These are phyloP conservation scores for Aspergillus transmontanensis DNA, from an alignment of 2,329 filamentous ascomycete species.

Conservation along the genomic window DNA sequence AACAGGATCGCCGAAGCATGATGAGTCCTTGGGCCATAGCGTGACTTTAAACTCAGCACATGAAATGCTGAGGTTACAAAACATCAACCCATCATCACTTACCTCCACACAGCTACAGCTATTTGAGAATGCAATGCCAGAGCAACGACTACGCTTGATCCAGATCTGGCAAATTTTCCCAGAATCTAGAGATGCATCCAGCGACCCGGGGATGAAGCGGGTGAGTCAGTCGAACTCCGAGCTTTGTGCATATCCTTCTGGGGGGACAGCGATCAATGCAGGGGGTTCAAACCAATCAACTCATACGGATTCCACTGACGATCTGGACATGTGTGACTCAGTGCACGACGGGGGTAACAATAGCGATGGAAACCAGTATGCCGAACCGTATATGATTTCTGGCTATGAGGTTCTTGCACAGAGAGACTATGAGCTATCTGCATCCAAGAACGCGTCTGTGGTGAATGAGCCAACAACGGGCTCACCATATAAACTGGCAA, in stretches of 20 bases:
- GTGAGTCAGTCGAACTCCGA: background rate
- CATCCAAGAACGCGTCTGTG: constrained; percentile 12
- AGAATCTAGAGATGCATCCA: constrained; percentile 7
- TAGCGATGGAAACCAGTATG: constrained; percentile 45
- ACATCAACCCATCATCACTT: constrained; percentile 68
- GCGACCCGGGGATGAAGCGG: background rate
- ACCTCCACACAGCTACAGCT: constrained; percentile 76
- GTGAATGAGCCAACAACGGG: constrained; percentile 32
- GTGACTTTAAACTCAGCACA: constrained; percentile 43
- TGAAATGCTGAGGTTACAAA: constrained; percentile 48
- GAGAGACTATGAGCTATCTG: constrained; percentile 59
- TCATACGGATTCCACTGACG: background rate
- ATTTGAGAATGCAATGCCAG: constrained; percentile 72
- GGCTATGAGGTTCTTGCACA: constrained; percentile 74
- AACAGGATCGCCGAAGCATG: constrained; percentile 36
- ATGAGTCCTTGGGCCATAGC: constrained; percentile 4
- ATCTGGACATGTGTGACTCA: constrained; percentile 50
- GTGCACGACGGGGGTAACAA: constrained; percentile 22
- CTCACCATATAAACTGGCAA: constrained; percentile 37
- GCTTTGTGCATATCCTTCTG: background rate
- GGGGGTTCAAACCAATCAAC: background rate
- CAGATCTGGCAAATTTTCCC: constrained; percentile 85
- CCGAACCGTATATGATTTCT: constrained; percentile 81
- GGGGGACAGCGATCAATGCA: background rate
- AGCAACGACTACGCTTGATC: constrained; percentile 73